Evolutionary conservation across 371 early-diverging fungal species (phyloP), one percentile per base, ranked within the genome.

Genomic region (Mucor lusitanicus): DNA sequence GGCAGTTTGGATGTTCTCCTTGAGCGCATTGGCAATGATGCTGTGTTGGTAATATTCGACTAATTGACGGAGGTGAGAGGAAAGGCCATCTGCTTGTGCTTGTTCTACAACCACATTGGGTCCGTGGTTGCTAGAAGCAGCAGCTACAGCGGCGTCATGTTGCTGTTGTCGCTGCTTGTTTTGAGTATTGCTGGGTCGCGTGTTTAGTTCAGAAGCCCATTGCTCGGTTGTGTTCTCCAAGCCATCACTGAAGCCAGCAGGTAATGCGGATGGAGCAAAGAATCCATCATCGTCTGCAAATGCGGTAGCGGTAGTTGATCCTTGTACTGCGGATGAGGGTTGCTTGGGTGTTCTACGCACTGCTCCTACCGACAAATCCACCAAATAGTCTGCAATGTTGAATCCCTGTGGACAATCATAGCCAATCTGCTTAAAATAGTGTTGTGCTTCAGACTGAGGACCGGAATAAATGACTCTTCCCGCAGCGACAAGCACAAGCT

Each of bases 381-480:
- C 77, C 67, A 94, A 67, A 68, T 89, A 92, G 68, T 99, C 99
- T 0, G 99, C 98, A 68, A 96, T 91, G 72, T 98, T 97, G 78
- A 91, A 96, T 2, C 94, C 95, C 21, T 86, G 82, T 3, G 98
- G 98, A 71, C 97, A 97, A 0, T 87, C 86, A 42, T 90, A 84
- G 0, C 95, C 96, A 50, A 91, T 76, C 5, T 82, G 83, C 55
- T 81, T 82, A 54, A 97, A 88, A 68, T 92, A 90, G 1, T 63
- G 59, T n/a, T 81, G 84, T 27, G 83, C 78, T 17, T 76, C 73
- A 4, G 63, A 40, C 11, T 90, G 87, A 50, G 82, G 79, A 1
- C 96, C 96, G 6, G 95, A 92, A 73, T 91, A 97, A 33, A 93
- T 88, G 44, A 92, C 80, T 54, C 88, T 83, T 4, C 97, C 95